Percentiles rank a stretch among this genome's conserved stretches.
Evolutionary conservation across 2,329 filamentous ascomycete genomes (phyloP).

Genomic region (Aspergillus phoenicis): DNA sequence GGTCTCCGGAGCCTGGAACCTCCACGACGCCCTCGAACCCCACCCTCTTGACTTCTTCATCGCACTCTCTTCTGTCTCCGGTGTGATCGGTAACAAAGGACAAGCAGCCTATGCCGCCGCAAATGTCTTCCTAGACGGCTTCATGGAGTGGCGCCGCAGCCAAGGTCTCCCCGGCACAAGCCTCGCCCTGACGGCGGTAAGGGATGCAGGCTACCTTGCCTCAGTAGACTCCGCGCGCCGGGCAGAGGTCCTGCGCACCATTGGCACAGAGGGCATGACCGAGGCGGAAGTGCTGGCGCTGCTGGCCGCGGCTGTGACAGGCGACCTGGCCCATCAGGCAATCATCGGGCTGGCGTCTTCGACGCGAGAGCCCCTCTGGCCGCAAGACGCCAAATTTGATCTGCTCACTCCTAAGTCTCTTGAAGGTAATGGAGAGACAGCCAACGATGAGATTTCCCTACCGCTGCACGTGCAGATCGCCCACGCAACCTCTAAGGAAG

Average conservation of each 20-base stretch:
- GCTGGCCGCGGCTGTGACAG: background rate
- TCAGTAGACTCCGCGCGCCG: conserved; percentile 5
- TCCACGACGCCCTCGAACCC: conserved; percentile 28
- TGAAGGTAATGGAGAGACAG: too few relatives aligned
- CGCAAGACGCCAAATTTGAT: too few relatives aligned
- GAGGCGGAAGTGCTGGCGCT: background rate
- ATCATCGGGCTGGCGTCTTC: too few relatives aligned
- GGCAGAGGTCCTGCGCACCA: background rate
- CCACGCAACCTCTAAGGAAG: too few relatives aligned
- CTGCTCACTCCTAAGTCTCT: too few relatives aligned
- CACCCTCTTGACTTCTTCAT: conserved; percentile 32
- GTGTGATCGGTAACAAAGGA: conserved; percentile 31
- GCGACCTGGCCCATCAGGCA: too few relatives aligned
- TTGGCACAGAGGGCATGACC: background rate
- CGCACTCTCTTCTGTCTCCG: conserved; percentile 31
- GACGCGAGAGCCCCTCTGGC: too few relatives aligned
- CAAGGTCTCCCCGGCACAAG: conserved; percentile 30
- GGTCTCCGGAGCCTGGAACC: conserved; percentile 31
- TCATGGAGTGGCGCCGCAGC: conserved; percentile 29
- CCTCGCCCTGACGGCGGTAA: conserved; percentile 33
- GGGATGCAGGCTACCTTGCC: conserved; percentile 28
- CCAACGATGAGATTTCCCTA: too few relatives aligned
- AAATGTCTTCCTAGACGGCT: conserved; percentile 31
- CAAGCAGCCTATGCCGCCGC: conserved; percentile 33
- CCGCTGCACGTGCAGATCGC: too few relatives aligned